Evolutionary conservation across 305 asterid species (phyloP), one percentile per base, ranked within the genome.

Genomic region (Fraxinus greggii): DNA sequence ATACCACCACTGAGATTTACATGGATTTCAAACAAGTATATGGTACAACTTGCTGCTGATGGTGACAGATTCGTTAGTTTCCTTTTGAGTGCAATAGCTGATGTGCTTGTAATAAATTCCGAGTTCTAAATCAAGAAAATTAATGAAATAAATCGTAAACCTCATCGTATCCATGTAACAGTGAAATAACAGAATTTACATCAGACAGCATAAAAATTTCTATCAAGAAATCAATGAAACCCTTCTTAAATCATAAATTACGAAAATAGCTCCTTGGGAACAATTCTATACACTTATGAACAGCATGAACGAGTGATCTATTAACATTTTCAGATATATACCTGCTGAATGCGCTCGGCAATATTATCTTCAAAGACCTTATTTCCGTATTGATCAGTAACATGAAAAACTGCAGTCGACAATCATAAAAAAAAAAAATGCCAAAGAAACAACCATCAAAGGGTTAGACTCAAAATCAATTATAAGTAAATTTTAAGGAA

Each of bases 341-440:
- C 92, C 89, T 84, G 90, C 69, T 87, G 88, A 83, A 87, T 61
- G 12, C 70, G 31, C 31, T 61, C 70, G 70, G 29, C 31, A 61
- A 61, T 61, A 31, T 61, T 61, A 61, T 61, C 70, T 19, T 61
- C 29, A 7, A 3, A 61, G 31, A 61, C 70, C 70, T 61, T 61
- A 23, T 61, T 61, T 61, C 70, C 70, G 24, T 23, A 21, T 21
- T 61, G 70, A 61, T 61, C 31, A 7, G 31, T 61, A 7, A 61
- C 70, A 21, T 61, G 70, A 23, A 61, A 61, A 61, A 61, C 31
- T 61, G 70, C 31, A 61, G 70, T 19, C 9, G 31, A 23, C 70
- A 61, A 61, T 23, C 29, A 56, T 19, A 61, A 61, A n/a, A 19
- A 6, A 15, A 7, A n/a, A 38, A 42, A 10, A 56, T 1, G 10